Conservation (phyloP, 2,329 filamentous ascomycete species). For the Periconia macrospinosa region DNA sequence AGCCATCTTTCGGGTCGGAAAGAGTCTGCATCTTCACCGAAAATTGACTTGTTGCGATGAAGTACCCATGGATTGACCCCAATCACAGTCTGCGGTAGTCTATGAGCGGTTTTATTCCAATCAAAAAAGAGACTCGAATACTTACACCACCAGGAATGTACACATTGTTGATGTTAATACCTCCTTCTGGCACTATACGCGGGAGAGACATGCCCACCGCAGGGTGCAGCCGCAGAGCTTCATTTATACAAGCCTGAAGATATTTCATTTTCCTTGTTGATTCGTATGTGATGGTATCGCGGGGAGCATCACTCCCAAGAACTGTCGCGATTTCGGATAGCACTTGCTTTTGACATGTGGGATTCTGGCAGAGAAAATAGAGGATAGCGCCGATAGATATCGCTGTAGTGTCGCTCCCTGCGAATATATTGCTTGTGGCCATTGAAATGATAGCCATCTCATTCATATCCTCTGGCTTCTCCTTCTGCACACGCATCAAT, state of each 20-base stretch:
- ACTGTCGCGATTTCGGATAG: slow-evolving; percentile 6
- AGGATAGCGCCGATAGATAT: slow-evolving; percentile 35
- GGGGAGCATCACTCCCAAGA: too few species aligned
- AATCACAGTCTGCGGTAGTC: too few species aligned
- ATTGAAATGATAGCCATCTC: slow-evolving; percentile 39
- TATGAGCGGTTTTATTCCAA: too few species aligned
- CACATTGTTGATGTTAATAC: slow-evolving; percentile 1
- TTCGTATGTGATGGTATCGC: too few species aligned
- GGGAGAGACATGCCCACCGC: slow-evolving; percentile 11
- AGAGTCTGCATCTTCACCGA: slow-evolving; percentile 5
- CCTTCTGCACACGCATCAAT: slow-evolving; percentile 25
- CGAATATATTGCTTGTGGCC: slow-evolving; percentile 37
- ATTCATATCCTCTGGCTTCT: slow-evolving; percentile 38
- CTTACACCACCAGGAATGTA: slow-evolving; percentile 8
- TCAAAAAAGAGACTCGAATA: too few species aligned
- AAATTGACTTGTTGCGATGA: slow-evolving; percentile 7
- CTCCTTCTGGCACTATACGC: slow-evolving; percentile 9
- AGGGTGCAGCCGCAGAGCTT: too few species aligned
- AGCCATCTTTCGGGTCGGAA: slow-evolving; percentile 12
- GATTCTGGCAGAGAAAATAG: slow-evolving; percentile 24
- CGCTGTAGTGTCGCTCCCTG: slow-evolving; percentile 49
- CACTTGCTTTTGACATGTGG: slow-evolving; percentile 14
- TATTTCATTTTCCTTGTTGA: too few species aligned
- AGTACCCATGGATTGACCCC: slow-evolving; percentile 9
- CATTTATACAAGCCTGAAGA: too few species aligned